Conservation (phyloP, 345 rosid genomes). For the Populus davidiana region DNA sequence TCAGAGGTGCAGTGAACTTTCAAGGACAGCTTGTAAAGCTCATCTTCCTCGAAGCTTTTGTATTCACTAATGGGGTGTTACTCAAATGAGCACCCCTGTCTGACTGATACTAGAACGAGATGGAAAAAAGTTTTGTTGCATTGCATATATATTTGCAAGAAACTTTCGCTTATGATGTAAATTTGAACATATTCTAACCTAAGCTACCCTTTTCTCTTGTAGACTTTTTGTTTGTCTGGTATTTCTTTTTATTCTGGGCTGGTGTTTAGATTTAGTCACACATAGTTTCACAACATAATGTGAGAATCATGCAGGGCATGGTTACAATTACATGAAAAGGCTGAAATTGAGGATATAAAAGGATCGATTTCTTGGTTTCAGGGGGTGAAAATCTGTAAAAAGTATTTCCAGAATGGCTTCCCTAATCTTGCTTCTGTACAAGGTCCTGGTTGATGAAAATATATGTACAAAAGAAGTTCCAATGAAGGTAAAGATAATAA, state of each 20-base stretch:
- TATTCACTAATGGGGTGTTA: neutral
- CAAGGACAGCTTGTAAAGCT: neutral
- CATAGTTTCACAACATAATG: too few relatives aligned
- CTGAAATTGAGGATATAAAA: neutral
- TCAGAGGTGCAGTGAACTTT: neutral
- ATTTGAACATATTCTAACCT: neutral
- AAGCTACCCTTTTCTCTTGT: neutral
- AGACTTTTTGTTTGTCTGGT: neutral
- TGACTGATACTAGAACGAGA: conserved; percentile 5
- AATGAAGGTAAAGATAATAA: neutral
- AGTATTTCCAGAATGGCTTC: neutral
- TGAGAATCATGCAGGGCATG: too few relatives aligned
- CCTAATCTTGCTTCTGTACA: neutral
- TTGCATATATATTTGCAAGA: neutral
- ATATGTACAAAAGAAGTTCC: neutral
- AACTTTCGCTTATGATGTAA: neutral
- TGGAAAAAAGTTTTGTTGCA: neutral
- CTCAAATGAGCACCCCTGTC: neutral
- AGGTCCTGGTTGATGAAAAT: neutral
- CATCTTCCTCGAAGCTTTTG: neutral
- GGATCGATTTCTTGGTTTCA: neutral
- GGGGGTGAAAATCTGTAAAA: neutral
- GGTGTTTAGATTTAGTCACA: too few relatives aligned
- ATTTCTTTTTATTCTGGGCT: too few relatives aligned
- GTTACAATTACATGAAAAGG: neutral